Percentiles rank a stretch among this genome's conserved stretches.
These are phyloP conservation scores for Mycena metata DNA, from an alignment of 768 basidiomycete species.

Conservation along the genomic window DNA sequence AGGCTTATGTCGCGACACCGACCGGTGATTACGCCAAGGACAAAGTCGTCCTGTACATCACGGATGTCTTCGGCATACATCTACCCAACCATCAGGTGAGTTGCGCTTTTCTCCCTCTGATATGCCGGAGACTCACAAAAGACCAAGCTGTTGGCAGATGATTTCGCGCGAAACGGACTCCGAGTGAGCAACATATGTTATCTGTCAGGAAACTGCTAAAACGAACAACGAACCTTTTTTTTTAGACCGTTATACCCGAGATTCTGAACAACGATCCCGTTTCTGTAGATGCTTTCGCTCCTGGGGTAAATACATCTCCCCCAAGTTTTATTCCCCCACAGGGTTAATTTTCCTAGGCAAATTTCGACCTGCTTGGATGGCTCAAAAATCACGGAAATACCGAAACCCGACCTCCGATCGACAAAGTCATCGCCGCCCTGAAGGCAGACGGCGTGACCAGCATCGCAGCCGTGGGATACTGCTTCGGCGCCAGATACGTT, in stretches of 20 bases:
- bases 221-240: background rate
- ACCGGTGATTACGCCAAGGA: slow-evolving; percentile 54
- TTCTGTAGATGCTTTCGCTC: slow-evolving; percentile 51
- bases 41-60: slow-evolving; percentile 60
- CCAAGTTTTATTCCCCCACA: background rate
- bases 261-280: slow-evolving; percentile 58
- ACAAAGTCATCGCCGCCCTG: slow-evolving; percentile 43
- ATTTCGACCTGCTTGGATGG: slow-evolving; percentile 25
- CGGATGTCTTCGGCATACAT: slow-evolving; percentile 57
- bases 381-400: slow-evolving; percentile 14
- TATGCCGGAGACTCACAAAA: background rate
- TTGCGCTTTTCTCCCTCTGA: background rate
- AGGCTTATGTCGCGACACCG: slow-evolving; percentile 60
- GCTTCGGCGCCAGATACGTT: slow-evolving; percentile 46
- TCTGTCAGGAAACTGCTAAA: background rate
- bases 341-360: background rate
- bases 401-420: slow-evolving; percentile 42
- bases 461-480: slow-evolving; percentile 49
- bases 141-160: slow-evolving; percentile 40
- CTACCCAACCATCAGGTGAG: slow-evolving; percentile 48
- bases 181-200: background rate
- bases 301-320: slow-evolving; percentile 43
- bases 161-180: slow-evolving; percentile 33
- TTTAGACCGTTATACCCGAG: slow-evolving; percentile 57
- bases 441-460: slow-evolving; percentile 45